Evolutionary conservation across 345 rosid genomes (phyloP).

Genomic region (Murraya koenigii): DNA sequence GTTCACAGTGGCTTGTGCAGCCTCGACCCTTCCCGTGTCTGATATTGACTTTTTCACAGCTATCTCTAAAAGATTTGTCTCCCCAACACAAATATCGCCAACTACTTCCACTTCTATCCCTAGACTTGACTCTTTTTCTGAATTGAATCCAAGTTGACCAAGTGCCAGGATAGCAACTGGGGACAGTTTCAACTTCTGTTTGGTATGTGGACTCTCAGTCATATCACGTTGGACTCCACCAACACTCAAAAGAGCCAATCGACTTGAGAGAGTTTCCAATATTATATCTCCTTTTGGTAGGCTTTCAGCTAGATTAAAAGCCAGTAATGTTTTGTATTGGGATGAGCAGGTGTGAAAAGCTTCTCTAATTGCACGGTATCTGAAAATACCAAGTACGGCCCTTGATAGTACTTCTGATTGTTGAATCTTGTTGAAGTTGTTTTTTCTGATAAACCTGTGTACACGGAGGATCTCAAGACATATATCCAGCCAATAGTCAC

Average conservation of each 20-base stretch:
- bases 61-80: conserved; percentile 70
- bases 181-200: conserved; percentile 44
- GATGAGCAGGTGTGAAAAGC: conserved; percentile 76
- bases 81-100: conserved; percentile 82
- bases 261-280: conserved; percentile 63
- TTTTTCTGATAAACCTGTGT: conserved; percentile 62
- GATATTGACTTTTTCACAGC: conserved; percentile 72
- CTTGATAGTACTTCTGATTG: conserved; percentile 69
- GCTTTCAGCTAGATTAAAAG: conserved; percentile 88
- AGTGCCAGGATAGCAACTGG: conserved; percentile 66
- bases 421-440: conserved; percentile 63
- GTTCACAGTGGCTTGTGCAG: conserved; percentile 92
- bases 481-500: conserved; percentile 89
- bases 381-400: conserved; percentile 70
- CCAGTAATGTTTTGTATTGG: conserved; percentile 70
- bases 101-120: conserved; percentile 37
- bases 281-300: conserved; percentile 86
- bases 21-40: conserved; percentile 73
- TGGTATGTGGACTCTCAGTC: conserved; percentile 36
- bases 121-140: conserved; percentile 42
- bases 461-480: conserved; percentile 77
- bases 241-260: conserved; percentile 48
- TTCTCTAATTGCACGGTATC: conserved; percentile 76
- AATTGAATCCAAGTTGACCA: conserved; percentile 56
- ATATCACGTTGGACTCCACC: conserved; percentile 29